phyloP scores from a whole-genome alignment of 176 grass and related monocot species.

The Aegilops bicornis region DNA sequence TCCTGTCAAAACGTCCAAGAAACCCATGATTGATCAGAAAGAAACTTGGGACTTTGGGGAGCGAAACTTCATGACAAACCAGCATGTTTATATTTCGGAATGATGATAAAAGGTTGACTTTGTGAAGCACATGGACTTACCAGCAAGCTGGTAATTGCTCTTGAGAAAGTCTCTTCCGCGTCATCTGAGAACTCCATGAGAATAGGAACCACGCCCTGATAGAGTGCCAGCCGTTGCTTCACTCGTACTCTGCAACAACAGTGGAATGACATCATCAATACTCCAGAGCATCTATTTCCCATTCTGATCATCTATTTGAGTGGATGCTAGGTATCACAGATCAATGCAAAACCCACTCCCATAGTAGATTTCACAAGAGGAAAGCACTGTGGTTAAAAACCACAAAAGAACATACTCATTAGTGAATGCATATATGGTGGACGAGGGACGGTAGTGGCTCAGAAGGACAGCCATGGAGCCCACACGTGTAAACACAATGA shows the following conservation, averaged over 20 bases:
- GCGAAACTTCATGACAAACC: neutral
- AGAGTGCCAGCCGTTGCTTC: constrained; percentile 82
- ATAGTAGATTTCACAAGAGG: constrained; percentile 6
- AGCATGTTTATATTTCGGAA: neutral
- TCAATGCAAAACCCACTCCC: neutral
- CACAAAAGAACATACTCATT: constrained; percentile 65
- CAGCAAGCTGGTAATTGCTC: constrained; percentile 73
- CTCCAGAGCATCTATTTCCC: neutral
- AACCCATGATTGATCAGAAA: constrained; percentile 20
- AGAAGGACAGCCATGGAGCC: constrained; percentile 93
- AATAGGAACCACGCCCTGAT: constrained; percentile 88
- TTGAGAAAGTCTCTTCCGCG: constrained; percentile 92
- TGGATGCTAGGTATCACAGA: neutral
- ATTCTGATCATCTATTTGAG: neutral
- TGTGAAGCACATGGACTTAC: constrained; percentile 37
- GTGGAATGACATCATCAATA: neutral
- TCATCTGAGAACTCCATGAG: constrained; percentile 89
- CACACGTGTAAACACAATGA: constrained; percentile 96
- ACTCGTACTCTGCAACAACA: constrained; percentile 66
- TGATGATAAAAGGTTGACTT: neutral
- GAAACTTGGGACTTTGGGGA: neutral
- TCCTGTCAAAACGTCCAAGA: constrained; percentile 46
- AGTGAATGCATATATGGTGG: constrained; percentile 91
- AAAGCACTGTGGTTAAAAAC: neutral
- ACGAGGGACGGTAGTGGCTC: constrained; percentile 85